Percentiles rank a stretch among this genome's conserved stretches.
phyloP scores from a whole-genome alignment of 139 green algal species.

The Chlorella sp. region DNA sequence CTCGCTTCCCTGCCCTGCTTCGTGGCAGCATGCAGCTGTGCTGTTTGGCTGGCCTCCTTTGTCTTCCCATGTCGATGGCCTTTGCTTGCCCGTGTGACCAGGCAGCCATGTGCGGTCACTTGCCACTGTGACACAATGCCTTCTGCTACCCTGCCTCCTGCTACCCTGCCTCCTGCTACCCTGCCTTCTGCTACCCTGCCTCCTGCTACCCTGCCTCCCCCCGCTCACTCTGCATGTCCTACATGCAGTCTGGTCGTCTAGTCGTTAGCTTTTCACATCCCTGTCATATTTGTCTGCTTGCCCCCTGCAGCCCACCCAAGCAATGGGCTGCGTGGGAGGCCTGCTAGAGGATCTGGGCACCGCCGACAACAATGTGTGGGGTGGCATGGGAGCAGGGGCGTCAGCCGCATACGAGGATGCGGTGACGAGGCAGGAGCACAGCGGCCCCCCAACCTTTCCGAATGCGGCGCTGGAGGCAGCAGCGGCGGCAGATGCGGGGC shows the following conservation, averaged over 20 bases:
- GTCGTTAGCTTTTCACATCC: too few species aligned
- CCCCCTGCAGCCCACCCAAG: background rate
- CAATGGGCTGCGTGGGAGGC: background rate
- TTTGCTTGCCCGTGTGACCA: background rate
- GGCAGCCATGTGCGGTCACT: too few species aligned
- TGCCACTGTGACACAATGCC: background rate
- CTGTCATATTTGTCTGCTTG: too few species aligned
- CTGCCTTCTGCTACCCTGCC: too few species aligned
- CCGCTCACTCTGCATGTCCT: too few species aligned
- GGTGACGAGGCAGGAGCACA: too few species aligned
- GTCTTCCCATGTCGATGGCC: background rate
- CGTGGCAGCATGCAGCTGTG: too few species aligned
- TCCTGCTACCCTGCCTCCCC: too few species aligned
- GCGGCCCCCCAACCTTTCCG: too few species aligned
- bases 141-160: background rate
- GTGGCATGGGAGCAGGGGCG: too few species aligned
- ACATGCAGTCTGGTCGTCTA: too few species aligned
- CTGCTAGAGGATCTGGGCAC: slow-evolving; percentile 7
- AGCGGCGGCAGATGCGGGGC: background rate
- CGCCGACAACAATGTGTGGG: background rate
- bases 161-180: background rate
- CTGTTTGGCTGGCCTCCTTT: background rate
- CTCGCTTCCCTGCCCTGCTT: background rate
- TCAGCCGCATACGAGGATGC: too few species aligned
- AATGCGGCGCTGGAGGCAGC: background rate